Conservation (phyloP, 345 rosid genomes). For the Luvunga scandens region DNA sequence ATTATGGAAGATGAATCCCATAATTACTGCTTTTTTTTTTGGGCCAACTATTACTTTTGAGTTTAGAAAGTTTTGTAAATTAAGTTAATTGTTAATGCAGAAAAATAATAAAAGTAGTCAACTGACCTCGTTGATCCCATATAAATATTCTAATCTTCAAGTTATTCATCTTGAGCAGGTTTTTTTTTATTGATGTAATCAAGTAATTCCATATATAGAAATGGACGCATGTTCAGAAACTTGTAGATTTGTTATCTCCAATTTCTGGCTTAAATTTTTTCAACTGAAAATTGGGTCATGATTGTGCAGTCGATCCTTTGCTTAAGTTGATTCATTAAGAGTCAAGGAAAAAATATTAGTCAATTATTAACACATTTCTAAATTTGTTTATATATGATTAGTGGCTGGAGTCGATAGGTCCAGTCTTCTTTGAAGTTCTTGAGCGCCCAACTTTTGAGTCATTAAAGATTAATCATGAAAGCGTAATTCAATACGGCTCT, state of each 20-base stretch:
- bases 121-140: no score
- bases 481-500: neutral
- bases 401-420: neutral
- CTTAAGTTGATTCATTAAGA: neutral
- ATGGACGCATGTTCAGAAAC: neutral
- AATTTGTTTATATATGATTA: neutral
- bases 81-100: no score
- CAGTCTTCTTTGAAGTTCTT: neutral
- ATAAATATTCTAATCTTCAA: no score
- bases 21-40: no score
- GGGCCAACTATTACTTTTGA: no score
- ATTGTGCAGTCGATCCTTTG: neutral
- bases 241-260: neutral
- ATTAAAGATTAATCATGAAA: neutral
- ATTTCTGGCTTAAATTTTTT: neutral
- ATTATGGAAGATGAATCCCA: no score
- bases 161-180: no score
- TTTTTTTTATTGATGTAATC: no score
- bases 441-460: no score
- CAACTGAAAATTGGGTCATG: no score
- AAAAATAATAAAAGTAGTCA: no score
- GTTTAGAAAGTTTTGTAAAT: no score
- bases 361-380: neutral
- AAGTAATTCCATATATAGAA: neutral
- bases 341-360: neutral